These are phyloP conservation scores for Curvularia spicifera DNA, from an alignment of 2,329 filamentous ascomycete genomes.

Conservation along the genomic window DNA sequence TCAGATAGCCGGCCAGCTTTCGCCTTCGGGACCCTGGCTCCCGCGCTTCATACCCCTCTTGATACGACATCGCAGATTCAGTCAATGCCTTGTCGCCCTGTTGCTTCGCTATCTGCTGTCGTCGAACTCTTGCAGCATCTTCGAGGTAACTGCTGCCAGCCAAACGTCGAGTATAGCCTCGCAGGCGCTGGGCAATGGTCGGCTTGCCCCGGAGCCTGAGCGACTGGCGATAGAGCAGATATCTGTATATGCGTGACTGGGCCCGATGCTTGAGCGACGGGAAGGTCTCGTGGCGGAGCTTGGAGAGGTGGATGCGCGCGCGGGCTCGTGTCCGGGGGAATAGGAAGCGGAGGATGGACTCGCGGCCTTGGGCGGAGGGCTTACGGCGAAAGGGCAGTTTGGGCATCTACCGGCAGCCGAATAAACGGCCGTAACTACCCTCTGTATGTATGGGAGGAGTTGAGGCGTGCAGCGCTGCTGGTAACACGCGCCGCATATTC, in stretches of 20 bases:
- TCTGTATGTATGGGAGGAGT: constrained; percentile 14
- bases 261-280: constrained; percentile 72
- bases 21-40: constrained; percentile 75
- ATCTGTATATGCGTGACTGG: constrained; percentile 78
- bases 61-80: constrained; percentile 38
- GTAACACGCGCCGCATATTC: constrained; percentile 10
- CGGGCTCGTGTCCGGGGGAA: constrained; percentile 69
- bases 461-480: constrained; percentile 12
- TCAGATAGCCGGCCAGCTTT: constrained; percentile 76
- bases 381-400: constrained; percentile 41
- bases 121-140: constrained; percentile 43
- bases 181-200: constrained; percentile 41
- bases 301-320: constrained; percentile 69
- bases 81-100: constrained; percentile 32
- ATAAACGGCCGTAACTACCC: constrained; percentile 16
- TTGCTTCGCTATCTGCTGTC: constrained; percentile 40
- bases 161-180: constrained; percentile 42
- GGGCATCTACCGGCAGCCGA: constrained; percentile 40
- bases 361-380: constrained; percentile 38
- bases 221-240: constrained; percentile 68
- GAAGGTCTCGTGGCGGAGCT: constrained; percentile 76
- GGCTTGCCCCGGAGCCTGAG: constrained; percentile 39
- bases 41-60: constrained; percentile 50
- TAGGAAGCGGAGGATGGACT: constrained; percentile 66
- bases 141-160: constrained; percentile 37